These are phyloP conservation scores for Hypomontagnella submonticulosa DNA, from an alignment of 495 filamentous ascomycete genomes.

Conservation along the genomic window DNA sequence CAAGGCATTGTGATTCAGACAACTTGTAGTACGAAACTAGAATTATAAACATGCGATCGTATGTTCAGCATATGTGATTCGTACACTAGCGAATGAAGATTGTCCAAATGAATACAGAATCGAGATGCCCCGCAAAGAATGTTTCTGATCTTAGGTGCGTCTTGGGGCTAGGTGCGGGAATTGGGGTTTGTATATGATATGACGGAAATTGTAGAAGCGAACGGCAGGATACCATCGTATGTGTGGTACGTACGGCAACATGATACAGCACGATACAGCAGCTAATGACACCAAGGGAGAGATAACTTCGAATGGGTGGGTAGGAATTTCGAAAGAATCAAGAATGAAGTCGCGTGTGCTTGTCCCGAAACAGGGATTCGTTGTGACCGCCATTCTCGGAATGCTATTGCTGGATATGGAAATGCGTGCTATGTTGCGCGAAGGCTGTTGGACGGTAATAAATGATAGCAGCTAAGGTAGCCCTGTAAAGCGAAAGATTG, in stretches of 20 bases:
- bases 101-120: slow-evolving; percentile 22
- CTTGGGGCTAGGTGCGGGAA: slow-evolving; percentile 5
- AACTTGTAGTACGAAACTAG: slow-evolving; percentile 14
- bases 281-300: neutral
- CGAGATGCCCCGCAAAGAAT: slow-evolving; percentile 14
- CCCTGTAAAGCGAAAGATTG: slow-evolving; percentile 29
- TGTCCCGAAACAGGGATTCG: slow-evolving; percentile 29
- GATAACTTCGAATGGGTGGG: neutral
- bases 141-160: slow-evolving; percentile 8
- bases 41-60: slow-evolving; percentile 20
- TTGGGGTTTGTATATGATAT: slow-evolving; percentile 1
- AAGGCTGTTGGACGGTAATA: slow-evolving; percentile 32
- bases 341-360: slow-evolving; percentile 14
- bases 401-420: slow-evolving; percentile 31
- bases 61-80: slow-evolving; percentile 28
- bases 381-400: slow-evolving; percentile 34
- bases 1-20: slow-evolving; percentile 5
- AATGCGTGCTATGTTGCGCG: slow-evolving; percentile 27
- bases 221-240: slow-evolving; percentile 10
- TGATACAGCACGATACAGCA: neutral
- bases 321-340: slow-evolving; percentile 9
- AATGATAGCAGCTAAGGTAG: slow-evolving; percentile 25
- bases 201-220: slow-evolving; percentile 3
- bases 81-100: slow-evolving; percentile 25
- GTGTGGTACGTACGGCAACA: slow-evolving; percentile 10